These are phyloP conservation scores for Saccharomycopsis vini DNA, from an alignment of 805 yeast species.

Conservation along the genomic window DNA sequence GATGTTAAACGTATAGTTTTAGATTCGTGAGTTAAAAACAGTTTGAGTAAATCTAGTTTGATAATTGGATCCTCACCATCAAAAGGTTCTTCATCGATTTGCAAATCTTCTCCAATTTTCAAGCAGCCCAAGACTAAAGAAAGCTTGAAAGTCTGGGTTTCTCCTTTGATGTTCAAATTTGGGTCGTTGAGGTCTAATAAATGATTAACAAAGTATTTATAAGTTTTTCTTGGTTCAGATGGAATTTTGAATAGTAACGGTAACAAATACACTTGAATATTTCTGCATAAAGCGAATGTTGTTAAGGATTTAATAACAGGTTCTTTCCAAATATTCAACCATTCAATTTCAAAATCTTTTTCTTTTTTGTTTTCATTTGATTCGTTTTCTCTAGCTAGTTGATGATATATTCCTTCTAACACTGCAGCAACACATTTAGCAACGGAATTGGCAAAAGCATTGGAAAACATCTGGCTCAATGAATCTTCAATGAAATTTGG, in stretches of 20 bases:
- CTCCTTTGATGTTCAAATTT: slow-evolving; percentile 13
- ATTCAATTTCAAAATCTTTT: slow-evolving; percentile 26
- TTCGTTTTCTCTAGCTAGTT: too few relatives aligned
- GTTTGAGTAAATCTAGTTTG: slow-evolving; percentile 26
- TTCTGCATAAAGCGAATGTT: slow-evolving; percentile 29
- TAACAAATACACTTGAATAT: slow-evolving; percentile 50
- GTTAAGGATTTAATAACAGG: slow-evolving; percentile 30
- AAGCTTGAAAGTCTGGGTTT: slow-evolving; percentile 21
- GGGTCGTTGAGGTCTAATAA: neutral
- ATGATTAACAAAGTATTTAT: slow-evolving; percentile 29
- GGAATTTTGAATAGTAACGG: slow-evolving; percentile 51
- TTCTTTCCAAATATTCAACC: slow-evolving; percentile 47
- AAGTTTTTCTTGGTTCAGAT: slow-evolving; percentile 30
- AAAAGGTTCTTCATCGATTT: slow-evolving; percentile 44
- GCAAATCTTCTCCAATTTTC: slow-evolving; percentile 55
- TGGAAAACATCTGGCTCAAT: slow-evolving; percentile 42
- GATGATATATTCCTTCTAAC: slow-evolving; percentile 28
- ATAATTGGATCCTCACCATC: slow-evolving; percentile 28
- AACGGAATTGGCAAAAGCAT: slow-evolving; percentile 56
- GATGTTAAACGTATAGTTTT: slow-evolving; percentile 37
- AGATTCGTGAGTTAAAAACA: slow-evolving; percentile 38
- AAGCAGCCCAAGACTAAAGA: slow-evolving; percentile 44
- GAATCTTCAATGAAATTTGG: slow-evolving; percentile 41
- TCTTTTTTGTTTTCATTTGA: too few relatives aligned
- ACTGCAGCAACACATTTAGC: slow-evolving; percentile 47